Base-by-base conservation (phyloP, 148 eudicot genomes). In the Silene uniflora region DNA sequence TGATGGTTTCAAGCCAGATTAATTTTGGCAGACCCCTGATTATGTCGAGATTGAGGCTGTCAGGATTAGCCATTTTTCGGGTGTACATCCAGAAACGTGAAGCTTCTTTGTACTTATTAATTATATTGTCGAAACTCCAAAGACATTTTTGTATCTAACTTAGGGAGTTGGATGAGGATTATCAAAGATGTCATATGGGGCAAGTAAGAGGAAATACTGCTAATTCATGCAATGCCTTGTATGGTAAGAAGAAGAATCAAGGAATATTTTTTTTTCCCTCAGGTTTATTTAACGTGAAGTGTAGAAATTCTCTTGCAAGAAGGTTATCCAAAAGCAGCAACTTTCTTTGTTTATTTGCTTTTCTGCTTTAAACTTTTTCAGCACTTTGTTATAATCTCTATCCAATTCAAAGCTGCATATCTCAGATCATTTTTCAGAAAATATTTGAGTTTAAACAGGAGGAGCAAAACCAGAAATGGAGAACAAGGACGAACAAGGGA, bases 281-380 rank as follows among this genome's bases (percentile, higher is more conserved):
- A n/a, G 19, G 32, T 63, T 6, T 78, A 11, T 75, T 81, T 77
- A 32, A 73, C 84, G 81, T 81, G 84, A 22, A 77, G 73, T 81
- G 25, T 75, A 54, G 49, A 24, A 81, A 77, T 81, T 62, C 71
- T 68, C 25, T 61, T 27, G 5, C 52, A 77, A 76, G 35, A 72
- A 68, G 76, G 62, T 76, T 71, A 46, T n/a, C 72, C 18, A 65
- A 44, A 13, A 22, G 71, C 73, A 81, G 59, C 65, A 73, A 73
- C 60, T 69, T 73, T 49, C 21, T 72, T 71, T 24, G 35, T 60
- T 65, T 27, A 49, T 69, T 12, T 21, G 54, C 32, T 7, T 67
- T 18, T 22, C 23, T 46, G 25, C 47, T 35, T 66, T 60, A 23
- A 22, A 27, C 60, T 75, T 75, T 69, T 32, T 3, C 54, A 25